A percentile compares a stretch with the other conserved stretches of the same genome.
Evolutionary conservation across 108 stramenopile genomes (phyloP).

Genomic region (Discostella pseudostelligera): DNA sequence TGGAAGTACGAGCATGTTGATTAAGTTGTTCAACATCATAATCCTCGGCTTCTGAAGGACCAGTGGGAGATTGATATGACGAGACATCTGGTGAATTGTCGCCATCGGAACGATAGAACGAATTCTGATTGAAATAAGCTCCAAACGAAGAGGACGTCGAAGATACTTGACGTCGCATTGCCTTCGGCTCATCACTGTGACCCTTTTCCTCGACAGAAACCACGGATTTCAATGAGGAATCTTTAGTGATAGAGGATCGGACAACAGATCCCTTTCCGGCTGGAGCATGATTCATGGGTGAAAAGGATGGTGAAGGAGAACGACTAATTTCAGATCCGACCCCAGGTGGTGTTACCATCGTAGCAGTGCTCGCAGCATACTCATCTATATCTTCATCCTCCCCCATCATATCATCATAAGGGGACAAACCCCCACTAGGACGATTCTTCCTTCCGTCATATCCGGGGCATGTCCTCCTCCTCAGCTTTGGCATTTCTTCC

Average conservation of each 20-base stretch:
- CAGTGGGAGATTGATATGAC: not conserved
- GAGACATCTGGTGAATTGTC: not conserved
- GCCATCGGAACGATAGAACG: not conserved
- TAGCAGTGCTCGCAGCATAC: not conserved
- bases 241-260: slow-evolving; percentile 4
- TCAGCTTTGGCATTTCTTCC: slow-evolving; percentile 81
- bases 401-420: not conserved
- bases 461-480: slow-evolving; percentile 86
- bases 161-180: not conserved
- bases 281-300: slow-evolving; percentile 9
- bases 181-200: slow-evolving; percentile 4
- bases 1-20: not conserved
- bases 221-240: slow-evolving; percentile 16
- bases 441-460: slow-evolving; percentile 81
- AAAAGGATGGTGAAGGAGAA: slow-evolving; percentile 30
- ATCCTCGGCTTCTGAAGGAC: not conserved
- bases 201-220: slow-evolving; percentile 26
- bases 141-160: not conserved
- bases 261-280: slow-evolving; percentile 24
- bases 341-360: not conserved
- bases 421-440: not conserved
- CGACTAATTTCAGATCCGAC: slow-evolving; percentile 30
- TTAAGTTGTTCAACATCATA: not conserved
- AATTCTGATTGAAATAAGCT: not conserved
- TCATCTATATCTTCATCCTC: not conserved